Evolutionary conservation across 306 rosid species (phyloP).

Genomic region (Mimosa pudica): DNA sequence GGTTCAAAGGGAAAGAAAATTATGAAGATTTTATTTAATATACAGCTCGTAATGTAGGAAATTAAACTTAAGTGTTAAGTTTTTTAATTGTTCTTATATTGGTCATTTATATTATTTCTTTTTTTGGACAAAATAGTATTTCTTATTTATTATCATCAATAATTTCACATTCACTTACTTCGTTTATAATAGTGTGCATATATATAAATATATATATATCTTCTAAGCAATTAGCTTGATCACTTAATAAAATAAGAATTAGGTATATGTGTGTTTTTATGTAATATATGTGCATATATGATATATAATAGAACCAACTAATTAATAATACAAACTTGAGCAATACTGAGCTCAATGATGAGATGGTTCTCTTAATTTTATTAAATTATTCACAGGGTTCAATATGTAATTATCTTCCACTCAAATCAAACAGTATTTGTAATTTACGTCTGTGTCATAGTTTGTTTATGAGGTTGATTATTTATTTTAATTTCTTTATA

Average conservation of each 20-base stretch:
- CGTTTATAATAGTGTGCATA: neutral
- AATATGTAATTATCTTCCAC: too few relatives aligned
- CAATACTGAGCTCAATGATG: neutral
- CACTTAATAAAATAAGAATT: neutral
- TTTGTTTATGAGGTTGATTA: neutral
- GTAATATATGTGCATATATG: neutral
- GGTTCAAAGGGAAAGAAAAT: neutral
- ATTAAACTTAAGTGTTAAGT: neutral
- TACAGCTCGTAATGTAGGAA: neutral
- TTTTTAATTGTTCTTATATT: neutral
- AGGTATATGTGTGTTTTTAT: neutral
- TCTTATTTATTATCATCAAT: neutral
- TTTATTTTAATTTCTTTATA: neutral
- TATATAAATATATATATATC: neutral
- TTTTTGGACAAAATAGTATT: too few relatives aligned
- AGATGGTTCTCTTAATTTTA: neutral
- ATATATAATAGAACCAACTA: neutral
- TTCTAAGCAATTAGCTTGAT: neutral
- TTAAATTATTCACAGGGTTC: too few relatives aligned
- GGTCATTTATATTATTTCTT: too few relatives aligned
- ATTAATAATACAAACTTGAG: neutral
- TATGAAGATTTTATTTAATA: neutral
- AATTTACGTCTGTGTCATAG: too few relatives aligned
- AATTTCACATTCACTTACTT: neutral
- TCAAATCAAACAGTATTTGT: neutral